Percentiles rank a stretch among this genome's conserved stretches.
Evolutionary conservation across 306 rosid species (phyloP).

Genomic region (Malus domestica): DNA sequence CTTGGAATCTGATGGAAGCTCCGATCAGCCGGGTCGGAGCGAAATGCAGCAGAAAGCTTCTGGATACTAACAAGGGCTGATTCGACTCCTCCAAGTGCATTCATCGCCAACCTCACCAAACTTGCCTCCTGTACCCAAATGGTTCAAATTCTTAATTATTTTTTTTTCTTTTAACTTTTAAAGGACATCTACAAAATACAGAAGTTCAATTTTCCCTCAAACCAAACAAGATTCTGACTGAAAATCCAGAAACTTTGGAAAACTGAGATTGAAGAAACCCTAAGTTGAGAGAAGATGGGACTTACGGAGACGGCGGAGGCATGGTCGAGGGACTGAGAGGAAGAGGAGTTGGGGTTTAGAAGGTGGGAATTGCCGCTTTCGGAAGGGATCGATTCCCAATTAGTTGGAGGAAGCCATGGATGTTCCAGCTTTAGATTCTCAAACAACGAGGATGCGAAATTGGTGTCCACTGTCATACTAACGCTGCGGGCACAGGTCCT

Average conservation of each 20-base stretch:
- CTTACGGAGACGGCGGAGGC: constrained; percentile 71
- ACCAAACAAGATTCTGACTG: not conserved
- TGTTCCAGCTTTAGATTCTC: constrained; percentile 56
- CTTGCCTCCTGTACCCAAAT: constrained; percentile 54
- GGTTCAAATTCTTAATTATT: not conserved
- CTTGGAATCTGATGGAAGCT: constrained; percentile 55
- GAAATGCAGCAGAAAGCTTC: constrained; percentile 45
- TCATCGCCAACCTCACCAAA: constrained; percentile 68
- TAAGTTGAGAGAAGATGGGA: constrained; percentile 1
- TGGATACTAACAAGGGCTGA: constrained; percentile 61
- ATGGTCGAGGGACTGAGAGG: not conserved
- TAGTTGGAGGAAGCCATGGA: constrained; percentile 70
- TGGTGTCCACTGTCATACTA: constrained; percentile 39
- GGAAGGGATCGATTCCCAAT: constrained; percentile 72
- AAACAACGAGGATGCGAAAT: constrained; percentile 43
- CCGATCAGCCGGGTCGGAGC: constrained; percentile 60
- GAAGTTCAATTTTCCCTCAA: not conserved
- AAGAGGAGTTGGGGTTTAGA: constrained; percentile 12
- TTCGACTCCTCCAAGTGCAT: constrained; percentile 68
- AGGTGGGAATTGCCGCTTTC: constrained; percentile 36
- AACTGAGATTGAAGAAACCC: not conserved
- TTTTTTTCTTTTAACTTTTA: not conserved
- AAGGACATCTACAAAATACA: not conserved
- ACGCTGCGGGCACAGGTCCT: too few relatives aligned
- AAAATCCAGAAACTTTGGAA: not conserved